These are phyloP conservation scores for Stemphylium beticola DNA, from an alignment of 2,329 filamentous ascomycete genomes.

Conservation along the genomic window DNA sequence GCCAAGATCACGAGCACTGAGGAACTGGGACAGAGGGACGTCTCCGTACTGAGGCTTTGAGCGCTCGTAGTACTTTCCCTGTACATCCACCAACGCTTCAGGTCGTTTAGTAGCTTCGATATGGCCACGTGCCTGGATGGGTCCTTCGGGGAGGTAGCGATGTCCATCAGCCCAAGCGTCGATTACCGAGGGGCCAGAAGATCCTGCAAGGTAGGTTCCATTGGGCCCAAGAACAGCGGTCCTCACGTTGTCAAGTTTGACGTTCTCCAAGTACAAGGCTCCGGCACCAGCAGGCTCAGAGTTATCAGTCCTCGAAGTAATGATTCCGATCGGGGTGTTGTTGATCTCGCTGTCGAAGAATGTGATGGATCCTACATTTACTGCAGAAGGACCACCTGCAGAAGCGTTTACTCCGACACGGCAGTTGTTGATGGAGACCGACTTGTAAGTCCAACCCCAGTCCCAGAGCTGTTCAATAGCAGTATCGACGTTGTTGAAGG, in stretches of 20 bases:
- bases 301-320: constrained; percentile 53
- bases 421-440: constrained; percentile 60
- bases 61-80: constrained; percentile 57
- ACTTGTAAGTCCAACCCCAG: constrained; percentile 65
- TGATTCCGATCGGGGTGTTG: constrained; percentile 58
- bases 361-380: constrained; percentile 61
- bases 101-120: constrained; percentile 53
- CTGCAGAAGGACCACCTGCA: constrained; percentile 39
- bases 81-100: constrained; percentile 50
- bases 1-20: constrained; percentile 53
- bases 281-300: constrained; percentile 55
- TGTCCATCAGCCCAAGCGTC: constrained; percentile 45
- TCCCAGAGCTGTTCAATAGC: constrained; percentile 65
- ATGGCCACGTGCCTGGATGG: constrained; percentile 52
- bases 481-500: constrained; percentile 58
- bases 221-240: constrained; percentile 32
- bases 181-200: constrained; percentile 26
- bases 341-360: constrained; percentile 63
- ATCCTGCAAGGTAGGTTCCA: constrained; percentile 35
- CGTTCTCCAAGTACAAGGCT: constrained; percentile 63
- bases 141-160: constrained; percentile 46
- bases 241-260: constrained; percentile 61
- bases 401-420: constrained; percentile 59
- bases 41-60: constrained; percentile 57
- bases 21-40: constrained; percentile 67